These are phyloP conservation scores for Anthostomella pinea DNA, from an alignment of 2,329 filamentous ascomycete species.

Conservation along the genomic window DNA sequence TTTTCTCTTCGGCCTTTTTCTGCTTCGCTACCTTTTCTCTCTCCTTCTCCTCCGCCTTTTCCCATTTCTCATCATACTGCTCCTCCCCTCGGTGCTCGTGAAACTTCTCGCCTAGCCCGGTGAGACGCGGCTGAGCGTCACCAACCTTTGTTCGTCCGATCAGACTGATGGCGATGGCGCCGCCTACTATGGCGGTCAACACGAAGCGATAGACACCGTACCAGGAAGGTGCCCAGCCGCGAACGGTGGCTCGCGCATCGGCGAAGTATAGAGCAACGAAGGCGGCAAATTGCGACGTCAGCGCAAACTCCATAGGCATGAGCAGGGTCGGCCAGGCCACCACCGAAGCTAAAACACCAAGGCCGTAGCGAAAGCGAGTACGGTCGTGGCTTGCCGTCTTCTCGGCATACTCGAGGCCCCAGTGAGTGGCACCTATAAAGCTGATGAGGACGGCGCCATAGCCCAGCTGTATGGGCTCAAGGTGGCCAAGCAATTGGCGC, in stretches of 20 bases:
- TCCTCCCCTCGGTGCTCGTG: slow-evolving; percentile 32
- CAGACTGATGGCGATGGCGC: slow-evolving; percentile 75
- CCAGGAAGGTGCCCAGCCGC: slow-evolving; percentile 81
- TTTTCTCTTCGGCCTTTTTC: slow-evolving; percentile 27
- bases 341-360: slow-evolving; percentile 75
- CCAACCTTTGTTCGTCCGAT: slow-evolving; percentile 78
- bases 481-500: slow-evolving; percentile 64
- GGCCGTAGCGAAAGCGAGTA: slow-evolving; percentile 77
- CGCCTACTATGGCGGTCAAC: slow-evolving; percentile 83
- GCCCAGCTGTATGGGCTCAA: slow-evolving; percentile 86
- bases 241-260: slow-evolving; percentile 68
- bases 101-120: slow-evolving; percentile 39
- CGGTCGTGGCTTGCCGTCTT: slow-evolving; percentile 58
- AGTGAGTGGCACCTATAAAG: slow-evolving; percentile 91
- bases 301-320: slow-evolving; percentile 77
- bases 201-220: slow-evolving; percentile 89
- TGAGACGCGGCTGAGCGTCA: slow-evolving; percentile 34
- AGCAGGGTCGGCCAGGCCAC: slow-evolving; percentile 88
- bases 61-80: slow-evolving; percentile 43
- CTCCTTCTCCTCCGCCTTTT: slow-evolving; percentile 35
- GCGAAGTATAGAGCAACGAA: slow-evolving; percentile 86
- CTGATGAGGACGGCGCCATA: slow-evolving; percentile 92
- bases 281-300: slow-evolving; percentile 81
- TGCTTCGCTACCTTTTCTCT: slow-evolving; percentile 32
- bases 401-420: slow-evolving; percentile 81